These are phyloP conservation scores for Xylaria nigripes DNA, from an alignment of 495 filamentous ascomycete species.

Conservation along the genomic window DNA sequence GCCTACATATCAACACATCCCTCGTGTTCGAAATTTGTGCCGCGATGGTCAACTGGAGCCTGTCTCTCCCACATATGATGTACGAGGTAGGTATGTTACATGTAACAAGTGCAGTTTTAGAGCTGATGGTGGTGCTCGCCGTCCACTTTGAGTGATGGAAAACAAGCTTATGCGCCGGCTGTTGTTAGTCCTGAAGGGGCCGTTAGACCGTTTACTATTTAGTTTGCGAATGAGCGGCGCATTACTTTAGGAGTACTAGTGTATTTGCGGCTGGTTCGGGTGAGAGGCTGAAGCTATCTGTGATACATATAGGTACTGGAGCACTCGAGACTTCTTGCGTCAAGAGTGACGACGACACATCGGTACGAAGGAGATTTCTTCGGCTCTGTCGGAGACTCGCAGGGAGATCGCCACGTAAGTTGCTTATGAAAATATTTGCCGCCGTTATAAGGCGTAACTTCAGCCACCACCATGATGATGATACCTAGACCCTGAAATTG, in stretches of 20 bases:
- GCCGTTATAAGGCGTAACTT: neutral
- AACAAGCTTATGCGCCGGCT: neutral
- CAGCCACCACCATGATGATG: neutral
- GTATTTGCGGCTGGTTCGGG: neutral
- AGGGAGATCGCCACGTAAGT: neutral
- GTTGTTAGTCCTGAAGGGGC: neutral
- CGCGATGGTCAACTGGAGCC: neutral
- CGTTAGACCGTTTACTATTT: neutral
- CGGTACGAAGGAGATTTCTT: neutral
- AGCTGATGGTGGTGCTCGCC: neutral
- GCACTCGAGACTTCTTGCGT: neutral
- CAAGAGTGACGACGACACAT: neutral
- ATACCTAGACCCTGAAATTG: neutral
- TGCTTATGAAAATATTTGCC: neutral
- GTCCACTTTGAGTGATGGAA: neutral
- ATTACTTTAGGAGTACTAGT: neutral
- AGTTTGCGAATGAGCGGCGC: neutral
- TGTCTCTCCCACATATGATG: no score
- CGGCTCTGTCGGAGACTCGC: neutral
- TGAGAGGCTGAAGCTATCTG: neutral
- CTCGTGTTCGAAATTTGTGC: no score
- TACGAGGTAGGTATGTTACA: neutral
- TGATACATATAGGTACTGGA: neutral
- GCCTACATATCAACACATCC: no score
- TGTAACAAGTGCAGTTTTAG: neutral